Evolutionary conservation across 169 alveolate species (phyloP).

Genomic region (Babesia gibsoni): DNA sequence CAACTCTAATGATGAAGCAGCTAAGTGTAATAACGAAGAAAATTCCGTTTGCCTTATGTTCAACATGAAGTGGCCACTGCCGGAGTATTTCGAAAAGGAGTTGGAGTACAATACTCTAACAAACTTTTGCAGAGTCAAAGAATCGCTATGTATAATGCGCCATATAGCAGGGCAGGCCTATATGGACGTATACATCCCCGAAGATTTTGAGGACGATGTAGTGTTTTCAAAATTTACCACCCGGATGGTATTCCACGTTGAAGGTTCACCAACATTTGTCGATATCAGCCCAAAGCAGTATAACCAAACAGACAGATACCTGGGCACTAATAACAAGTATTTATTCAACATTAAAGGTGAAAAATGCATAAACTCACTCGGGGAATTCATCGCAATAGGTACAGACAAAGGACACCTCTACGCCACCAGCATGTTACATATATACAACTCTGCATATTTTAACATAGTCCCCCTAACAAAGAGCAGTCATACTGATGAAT

Average conservation of each 20-base stretch:
- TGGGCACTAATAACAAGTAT: not conserved
- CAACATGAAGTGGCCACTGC: slow-evolving; percentile 7
- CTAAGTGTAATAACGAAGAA: too few species aligned
- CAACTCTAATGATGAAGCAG: too few species aligned
- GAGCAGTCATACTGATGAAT: too few species aligned
- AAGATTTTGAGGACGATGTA: not conserved
- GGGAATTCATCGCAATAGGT: slow-evolving; percentile 41
- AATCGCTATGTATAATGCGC: not conserved
- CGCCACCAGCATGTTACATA: slow-evolving; percentile 25
- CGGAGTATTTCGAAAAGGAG: slow-evolving; percentile 13
- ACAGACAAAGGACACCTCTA: slow-evolving; percentile 32
- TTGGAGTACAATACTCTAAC: slow-evolving; percentile 17
- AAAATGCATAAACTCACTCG: slow-evolving; percentile 39
- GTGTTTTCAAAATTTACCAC: not conserved
- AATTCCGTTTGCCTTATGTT: not conserved
- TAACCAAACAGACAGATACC: slow-evolving; percentile 38
- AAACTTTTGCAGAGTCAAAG: slow-evolving; percentile 33
- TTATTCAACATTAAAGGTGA: slow-evolving; percentile 12
- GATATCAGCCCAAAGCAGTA: slow-evolving; percentile 48
- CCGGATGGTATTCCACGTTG: not conserved
- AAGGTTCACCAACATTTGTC: slow-evolving; percentile 26
- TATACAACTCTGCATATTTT: slow-evolving; percentile 24
- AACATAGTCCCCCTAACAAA: too few species aligned
- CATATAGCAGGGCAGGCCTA: not conserved
- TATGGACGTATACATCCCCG: not conserved